These are phyloP conservation scores for Cornus kousa DNA, from an alignment of 148 eudicot species.

Conservation along the genomic window DNA sequence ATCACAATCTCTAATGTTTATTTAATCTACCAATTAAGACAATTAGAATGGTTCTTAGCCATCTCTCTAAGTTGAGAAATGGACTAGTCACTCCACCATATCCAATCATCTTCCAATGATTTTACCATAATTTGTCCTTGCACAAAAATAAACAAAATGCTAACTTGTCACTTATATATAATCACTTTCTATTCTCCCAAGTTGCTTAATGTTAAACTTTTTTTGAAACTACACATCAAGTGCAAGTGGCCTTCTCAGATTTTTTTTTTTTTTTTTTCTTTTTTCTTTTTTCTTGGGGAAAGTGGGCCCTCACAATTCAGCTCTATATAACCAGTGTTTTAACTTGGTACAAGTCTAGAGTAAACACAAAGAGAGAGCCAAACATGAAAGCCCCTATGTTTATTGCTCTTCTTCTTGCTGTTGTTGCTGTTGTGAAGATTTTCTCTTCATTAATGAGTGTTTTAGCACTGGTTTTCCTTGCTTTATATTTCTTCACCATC, in stretches of 20 bases:
- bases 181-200: not conserved
- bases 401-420: not conserved
- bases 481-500: constrained; percentile 14
- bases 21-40: no score
- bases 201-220: not conserved
- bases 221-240: not conserved
- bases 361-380: not conserved
- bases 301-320: not conserved
- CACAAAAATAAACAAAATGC: not conserved
- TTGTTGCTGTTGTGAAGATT: not conserved
- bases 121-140: not conserved
- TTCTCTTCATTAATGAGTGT: not conserved
- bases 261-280: no score
- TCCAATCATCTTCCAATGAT: not conserved
- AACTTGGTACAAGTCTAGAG: not conserved
- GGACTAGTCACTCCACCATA: not conserved
- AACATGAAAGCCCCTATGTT: constrained; percentile 22
- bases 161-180: not conserved
- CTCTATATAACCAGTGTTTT: not conserved
- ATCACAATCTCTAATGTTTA: not conserved
- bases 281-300: no score
- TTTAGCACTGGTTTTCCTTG: constrained; percentile 2
- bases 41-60: not conserved
- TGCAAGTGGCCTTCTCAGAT: not conserved
- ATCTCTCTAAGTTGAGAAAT: not conserved